These are phyloP conservation scores for Amylostereum chailletii DNA, from an alignment of 1,284 basidiomycete species.

Conservation along the genomic window DNA sequence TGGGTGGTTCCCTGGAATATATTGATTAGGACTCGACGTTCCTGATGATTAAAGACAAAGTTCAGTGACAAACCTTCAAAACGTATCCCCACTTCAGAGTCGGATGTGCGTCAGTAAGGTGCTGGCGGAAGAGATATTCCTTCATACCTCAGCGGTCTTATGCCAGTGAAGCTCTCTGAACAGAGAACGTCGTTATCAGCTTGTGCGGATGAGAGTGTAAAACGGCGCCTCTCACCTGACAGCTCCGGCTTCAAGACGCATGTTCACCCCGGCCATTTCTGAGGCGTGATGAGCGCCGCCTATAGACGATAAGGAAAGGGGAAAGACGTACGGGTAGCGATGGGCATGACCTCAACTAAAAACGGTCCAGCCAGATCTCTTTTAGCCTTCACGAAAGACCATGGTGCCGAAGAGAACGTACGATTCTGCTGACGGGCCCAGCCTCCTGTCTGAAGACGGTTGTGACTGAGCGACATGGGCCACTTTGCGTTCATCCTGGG, in stretches of 20 bases:
- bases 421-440: conserved; percentile 69
- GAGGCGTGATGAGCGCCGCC: not conserved
- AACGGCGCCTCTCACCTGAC: conserved; percentile 39
- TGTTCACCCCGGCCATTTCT: conserved; percentile 63
- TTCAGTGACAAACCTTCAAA: conserved; percentile 34
- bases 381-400: not conserved
- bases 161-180: conserved; percentile 70
- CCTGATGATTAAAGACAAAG: not conserved
- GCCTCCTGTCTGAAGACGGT: conserved; percentile 60
- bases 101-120: too few species aligned
- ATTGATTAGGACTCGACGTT: conserved; percentile 1
- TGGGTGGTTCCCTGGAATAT: conserved; percentile 48
- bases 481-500: conserved; percentile 55
- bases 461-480: conserved; percentile 64
- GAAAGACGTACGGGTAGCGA: not conserved
- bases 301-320: conserved; percentile 3
- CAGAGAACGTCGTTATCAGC: not conserved
- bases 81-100: conserved; percentile 54
- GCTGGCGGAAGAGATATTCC: too few species aligned
- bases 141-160: conserved; percentile 49
- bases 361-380: conserved; percentile 6
- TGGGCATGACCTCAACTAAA: conserved; percentile 1
- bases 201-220: not conserved
- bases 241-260: conserved; percentile 59
- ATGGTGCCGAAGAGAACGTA: conserved; percentile 17